Base-by-base conservation (phyloP, 345 rosid species). In the Hirschfeldia incana region DNA sequence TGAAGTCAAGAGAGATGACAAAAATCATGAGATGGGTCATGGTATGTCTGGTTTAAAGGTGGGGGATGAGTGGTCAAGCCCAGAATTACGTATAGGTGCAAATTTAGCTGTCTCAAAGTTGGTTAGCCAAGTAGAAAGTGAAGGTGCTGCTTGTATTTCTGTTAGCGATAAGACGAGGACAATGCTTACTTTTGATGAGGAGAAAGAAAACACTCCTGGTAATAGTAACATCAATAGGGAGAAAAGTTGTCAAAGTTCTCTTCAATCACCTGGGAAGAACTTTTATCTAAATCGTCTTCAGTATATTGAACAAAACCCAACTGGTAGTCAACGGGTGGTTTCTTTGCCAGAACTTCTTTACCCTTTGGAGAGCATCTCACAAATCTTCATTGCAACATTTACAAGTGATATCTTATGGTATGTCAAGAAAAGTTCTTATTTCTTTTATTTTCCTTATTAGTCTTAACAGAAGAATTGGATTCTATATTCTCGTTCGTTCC, bases 371-470 rank as follows among this genome's bases (percentile, higher is more conserved):
- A 89, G 74, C 83, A 88, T 94, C 79, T 78, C 77, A 9, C 83
- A 80, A 67, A 87, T 94, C 36, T 94, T 94, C 78, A 81, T 89
- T 83, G 97, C 98, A 5, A 92, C 98, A 27, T 94, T 94, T 83
- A 94, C 97, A 0, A 85, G 90, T 66, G 98, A 94, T 81, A 80
- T 94, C 67, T 72, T 67, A 79, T 92, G 98, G 98, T 92, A 86
- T 32, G 78, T 69, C 51, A 1, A 8, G 16, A 39, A 29, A 28
- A 21, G 27, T 63, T 11, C n/a, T 26, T 33, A 9, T 70, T 73
- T 13, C 15, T 34, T 2, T 11, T 16, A 28, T 39, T 30, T 28
- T 8, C 32, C 17, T 9, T 78, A 29, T 5, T 28, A 57, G 65
- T 32, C 32, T 64, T 30, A 53, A 62, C 11, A 21, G 55, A 69